A percentile compares a stretch with the other conserved stretches of the same genome.
These are phyloP conservation scores for Daldinia decipiens DNA, from an alignment of 495 filamentous ascomycete genomes.

Conservation along the genomic window DNA sequence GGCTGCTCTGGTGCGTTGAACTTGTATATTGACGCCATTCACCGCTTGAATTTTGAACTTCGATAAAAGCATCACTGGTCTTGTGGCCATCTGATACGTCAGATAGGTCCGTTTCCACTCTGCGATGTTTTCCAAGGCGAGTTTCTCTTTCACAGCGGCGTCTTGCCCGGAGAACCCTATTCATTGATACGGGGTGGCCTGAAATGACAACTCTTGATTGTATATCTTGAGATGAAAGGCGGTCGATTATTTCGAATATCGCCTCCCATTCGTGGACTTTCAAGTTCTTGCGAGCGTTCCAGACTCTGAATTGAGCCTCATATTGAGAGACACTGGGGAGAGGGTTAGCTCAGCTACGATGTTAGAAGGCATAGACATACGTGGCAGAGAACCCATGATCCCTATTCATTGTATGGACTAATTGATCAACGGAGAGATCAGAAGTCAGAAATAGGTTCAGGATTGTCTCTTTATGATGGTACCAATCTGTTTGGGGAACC, in stretches of 20 bases:
- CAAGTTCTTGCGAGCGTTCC: conserved; percentile 42
- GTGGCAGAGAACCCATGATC: conserved; percentile 35
- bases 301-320: conserved; percentile 28
- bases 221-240: neutral
- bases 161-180: conserved; percentile 25
- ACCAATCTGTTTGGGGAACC: conserved; percentile 26
- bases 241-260: conserved; percentile 29
- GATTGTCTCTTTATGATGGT: conserved; percentile 35
- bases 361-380: conserved; percentile 13
- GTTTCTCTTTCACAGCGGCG: neutral
- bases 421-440: conserved; percentile 18
- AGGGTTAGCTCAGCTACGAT: neutral
- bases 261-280: conserved; percentile 33
- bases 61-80: conserved; percentile 14
- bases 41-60: conserved; percentile 13
- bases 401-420: conserved; percentile 26
- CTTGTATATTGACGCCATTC: conserved; percentile 16
- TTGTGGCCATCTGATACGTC: neutral
- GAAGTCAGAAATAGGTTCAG: conserved; percentile 25
- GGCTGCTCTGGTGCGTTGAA: neutral
- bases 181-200: conserved; percentile 17
- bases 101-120: neutral
- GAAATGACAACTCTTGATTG: conserved; percentile 31
- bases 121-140: conserved; percentile 7
- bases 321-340: conserved; percentile 26